phyloP scores from a whole-genome alignment of 768 basidiomycete genomes.

The Tricholoma hemisulphureum region DNA sequence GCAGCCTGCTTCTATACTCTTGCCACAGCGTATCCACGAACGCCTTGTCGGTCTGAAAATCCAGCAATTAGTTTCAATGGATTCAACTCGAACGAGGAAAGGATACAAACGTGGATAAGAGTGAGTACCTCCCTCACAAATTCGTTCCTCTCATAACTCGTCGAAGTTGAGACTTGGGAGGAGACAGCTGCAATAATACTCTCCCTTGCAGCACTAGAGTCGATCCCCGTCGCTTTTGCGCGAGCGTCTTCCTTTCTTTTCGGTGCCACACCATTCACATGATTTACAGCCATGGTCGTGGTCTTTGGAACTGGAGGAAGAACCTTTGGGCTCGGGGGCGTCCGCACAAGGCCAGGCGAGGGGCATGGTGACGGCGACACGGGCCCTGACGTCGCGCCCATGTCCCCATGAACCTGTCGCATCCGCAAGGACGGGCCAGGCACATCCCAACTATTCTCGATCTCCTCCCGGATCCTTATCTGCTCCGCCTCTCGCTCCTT shows the following conservation, averaged over 20 bases:
- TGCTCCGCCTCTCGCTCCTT: conserved; percentile 43
- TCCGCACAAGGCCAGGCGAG: conserved; percentile 4
- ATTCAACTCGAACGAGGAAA: not conserved
- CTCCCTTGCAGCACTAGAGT: conserved; percentile 24
- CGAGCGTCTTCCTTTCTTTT: conserved; percentile 21
- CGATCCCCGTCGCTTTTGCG: conserved; percentile 9
- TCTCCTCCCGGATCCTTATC: conserved; percentile 42
- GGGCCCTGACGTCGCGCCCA: conserved; percentile 13
- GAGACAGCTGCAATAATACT: conserved; percentile 28
- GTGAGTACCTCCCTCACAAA: conserved; percentile 60
- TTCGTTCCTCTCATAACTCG: conserved; percentile 46
- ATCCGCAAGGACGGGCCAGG: conserved; percentile 29
- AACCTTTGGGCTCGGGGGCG: not conserved
- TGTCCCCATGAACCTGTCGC: conserved; percentile 1
- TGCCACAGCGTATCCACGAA: conserved; percentile 65
- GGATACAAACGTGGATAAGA: conserved; percentile 55
- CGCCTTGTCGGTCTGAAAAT: conserved; percentile 54
- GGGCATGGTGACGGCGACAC: conserved; percentile 14
- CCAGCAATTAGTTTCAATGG: conserved; percentile 7
- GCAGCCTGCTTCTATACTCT: conserved; percentile 40
- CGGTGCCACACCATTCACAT: not conserved
- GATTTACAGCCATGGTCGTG: too few species aligned
- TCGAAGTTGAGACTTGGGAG: conserved; percentile 18
- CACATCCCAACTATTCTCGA: conserved; percentile 64
- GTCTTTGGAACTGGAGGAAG: not conserved